phyloP scores from a whole-genome alignment of 441 rosid genomes.

The Brassica hybrid region DNA sequence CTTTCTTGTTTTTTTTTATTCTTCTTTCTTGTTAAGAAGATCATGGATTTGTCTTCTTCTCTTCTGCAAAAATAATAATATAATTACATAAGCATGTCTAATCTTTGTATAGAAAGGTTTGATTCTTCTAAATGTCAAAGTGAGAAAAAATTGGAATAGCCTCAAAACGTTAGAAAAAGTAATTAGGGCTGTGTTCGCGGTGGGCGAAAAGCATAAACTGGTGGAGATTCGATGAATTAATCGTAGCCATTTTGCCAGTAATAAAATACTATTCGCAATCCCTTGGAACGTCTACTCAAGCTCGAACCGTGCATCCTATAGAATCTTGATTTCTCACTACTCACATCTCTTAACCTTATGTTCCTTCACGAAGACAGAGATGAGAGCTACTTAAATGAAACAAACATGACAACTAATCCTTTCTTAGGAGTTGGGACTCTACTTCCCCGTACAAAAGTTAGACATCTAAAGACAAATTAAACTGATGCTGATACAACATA shows the following conservation, averaged over 20 bases:
- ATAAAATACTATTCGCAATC: neutral
- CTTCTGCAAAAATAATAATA: too few relatives aligned
- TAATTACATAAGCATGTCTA: too few relatives aligned
- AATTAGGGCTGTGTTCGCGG: neutral
- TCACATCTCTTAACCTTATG: neutral
- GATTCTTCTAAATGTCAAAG: neutral
- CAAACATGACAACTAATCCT: neutral
- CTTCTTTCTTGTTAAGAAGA: neutral
- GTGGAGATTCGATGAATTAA: neutral
- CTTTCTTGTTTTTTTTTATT: neutral
- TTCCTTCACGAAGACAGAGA: neutral
- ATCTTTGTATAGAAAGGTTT: neutral
- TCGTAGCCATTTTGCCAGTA: too few relatives aligned
- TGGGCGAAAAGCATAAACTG: neutral
- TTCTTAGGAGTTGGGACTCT: neutral
- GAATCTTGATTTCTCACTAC: slow-evolving; percentile 1
- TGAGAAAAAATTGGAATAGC: neutral
- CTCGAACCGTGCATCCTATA: neutral
- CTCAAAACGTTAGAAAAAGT: neutral
- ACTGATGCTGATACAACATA: neutral
- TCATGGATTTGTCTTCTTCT: too few relatives aligned
- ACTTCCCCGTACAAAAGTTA: neutral
- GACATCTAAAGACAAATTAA: neutral
- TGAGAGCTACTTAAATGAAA: neutral
- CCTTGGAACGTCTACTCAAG: neutral